These are phyloP conservation scores for Tetraselmis chui DNA, from an alignment of 139 green algal species.

Conservation along the genomic window DNA sequence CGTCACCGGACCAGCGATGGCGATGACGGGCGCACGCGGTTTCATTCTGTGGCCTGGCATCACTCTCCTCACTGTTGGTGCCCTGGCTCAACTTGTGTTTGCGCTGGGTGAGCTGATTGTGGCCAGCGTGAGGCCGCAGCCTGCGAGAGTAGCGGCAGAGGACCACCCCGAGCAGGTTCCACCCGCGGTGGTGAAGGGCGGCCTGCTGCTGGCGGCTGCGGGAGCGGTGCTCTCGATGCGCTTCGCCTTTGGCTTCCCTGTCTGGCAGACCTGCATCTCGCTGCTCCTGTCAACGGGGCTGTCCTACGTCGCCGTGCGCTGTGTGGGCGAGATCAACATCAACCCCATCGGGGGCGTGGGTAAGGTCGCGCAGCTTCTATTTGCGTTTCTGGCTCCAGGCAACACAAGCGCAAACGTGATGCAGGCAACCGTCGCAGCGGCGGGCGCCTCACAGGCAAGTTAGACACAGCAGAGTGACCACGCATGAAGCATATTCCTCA, in stretches of 20 bases:
- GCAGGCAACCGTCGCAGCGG: conserved; percentile 10
- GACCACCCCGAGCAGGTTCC: conserved; percentile 7
- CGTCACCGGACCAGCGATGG: not conserved
- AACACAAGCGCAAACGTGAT: conserved; percentile 11
- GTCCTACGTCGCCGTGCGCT: conserved; percentile 18
- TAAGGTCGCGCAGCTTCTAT: conserved; percentile 20
- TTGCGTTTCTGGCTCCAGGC: conserved; percentile 11
- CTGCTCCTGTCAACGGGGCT: conserved; percentile 1
- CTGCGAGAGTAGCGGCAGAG: not conserved
- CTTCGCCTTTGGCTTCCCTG: conserved; percentile 3
- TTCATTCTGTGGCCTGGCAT: conserved; percentile 19
- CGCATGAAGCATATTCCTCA: too few relatives aligned
- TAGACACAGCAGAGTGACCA: not conserved
- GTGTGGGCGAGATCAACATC: conserved; percentile 17
- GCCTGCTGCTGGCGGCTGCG: not conserved
- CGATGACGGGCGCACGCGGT: conserved; percentile 8
- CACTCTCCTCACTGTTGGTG: conserved; percentile 4
- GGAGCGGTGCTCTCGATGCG: not conserved
- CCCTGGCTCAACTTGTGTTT: conserved; percentile 10
- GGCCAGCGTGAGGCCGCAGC: not conserved
- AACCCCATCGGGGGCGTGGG: conserved; percentile 19
- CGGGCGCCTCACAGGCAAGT: not conserved
- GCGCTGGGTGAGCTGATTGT: not conserved
- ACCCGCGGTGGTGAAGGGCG: conserved; percentile 4
- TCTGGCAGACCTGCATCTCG: conserved; percentile 3